Evolutionary conservation across 345 rosid species (phyloP).

Genomic region (Conringia planisiliqua): DNA sequence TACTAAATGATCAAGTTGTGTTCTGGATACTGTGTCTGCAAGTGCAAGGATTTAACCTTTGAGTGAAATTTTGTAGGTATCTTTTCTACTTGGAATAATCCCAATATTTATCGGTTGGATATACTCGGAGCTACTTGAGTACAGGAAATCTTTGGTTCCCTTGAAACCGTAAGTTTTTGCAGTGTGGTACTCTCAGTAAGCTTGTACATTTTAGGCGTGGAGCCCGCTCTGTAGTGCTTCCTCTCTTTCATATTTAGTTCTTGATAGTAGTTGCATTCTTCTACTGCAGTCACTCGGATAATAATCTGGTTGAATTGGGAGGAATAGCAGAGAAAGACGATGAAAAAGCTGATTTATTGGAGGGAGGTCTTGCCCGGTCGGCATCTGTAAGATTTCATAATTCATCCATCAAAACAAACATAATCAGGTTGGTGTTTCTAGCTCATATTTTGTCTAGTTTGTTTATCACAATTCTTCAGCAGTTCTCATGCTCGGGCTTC

Average conservation of each 20-base stretch:
- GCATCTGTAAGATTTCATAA: slow-evolving; percentile 65
- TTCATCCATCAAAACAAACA: slow-evolving; percentile 61
- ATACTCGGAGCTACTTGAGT: slow-evolving; percentile 81
- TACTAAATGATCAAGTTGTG: neutral
- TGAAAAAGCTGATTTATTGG: slow-evolving; percentile 81
- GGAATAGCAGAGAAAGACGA: slow-evolving; percentile 63
- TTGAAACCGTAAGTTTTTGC: slow-evolving; percentile 69
- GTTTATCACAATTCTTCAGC: neutral
- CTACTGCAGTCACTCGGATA: slow-evolving; percentile 84
- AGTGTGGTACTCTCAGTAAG: neutral
- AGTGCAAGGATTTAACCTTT: slow-evolving; percentile 18
- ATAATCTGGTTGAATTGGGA: slow-evolving; percentile 73
- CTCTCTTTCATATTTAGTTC: neutral
- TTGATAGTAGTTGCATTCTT: slow-evolving; percentile 1
- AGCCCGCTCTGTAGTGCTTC: neutral
- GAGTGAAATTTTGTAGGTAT: slow-evolving; percentile 49
- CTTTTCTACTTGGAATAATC: slow-evolving; percentile 79
- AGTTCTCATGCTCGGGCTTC: slow-evolving; percentile 14
- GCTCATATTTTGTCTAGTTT: slow-evolving; percentile 10
- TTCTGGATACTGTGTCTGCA: too few species aligned
- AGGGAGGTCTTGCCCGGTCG: slow-evolving; percentile 83
- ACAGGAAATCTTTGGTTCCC: slow-evolving; percentile 51
- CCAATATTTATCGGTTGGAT: slow-evolving; percentile 86
- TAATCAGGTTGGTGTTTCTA: slow-evolving; percentile 55
- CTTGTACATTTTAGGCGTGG: neutral